These are phyloP conservation scores for Areca catechu DNA, from an alignment of 176 grass and related monocot species.

Conservation along the genomic window DNA sequence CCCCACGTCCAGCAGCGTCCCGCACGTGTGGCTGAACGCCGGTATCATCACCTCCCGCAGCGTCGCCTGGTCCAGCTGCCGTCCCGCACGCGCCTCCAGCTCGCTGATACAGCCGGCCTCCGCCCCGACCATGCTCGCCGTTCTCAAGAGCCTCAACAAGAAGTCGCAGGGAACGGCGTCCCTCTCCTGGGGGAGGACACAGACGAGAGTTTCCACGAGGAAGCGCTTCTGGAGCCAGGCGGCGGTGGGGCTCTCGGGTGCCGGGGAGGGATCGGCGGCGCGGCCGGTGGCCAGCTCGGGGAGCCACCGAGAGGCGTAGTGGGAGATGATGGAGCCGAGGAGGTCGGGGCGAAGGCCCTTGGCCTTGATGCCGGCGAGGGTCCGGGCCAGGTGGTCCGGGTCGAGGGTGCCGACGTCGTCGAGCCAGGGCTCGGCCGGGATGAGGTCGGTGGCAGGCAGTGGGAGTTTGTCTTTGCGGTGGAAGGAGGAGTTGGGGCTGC, in stretches of 20 bases:
- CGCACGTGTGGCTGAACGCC: slow-evolving; percentile 50
- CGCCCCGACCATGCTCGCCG: slow-evolving; percentile 79
- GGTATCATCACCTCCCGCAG: slow-evolving; percentile 86
- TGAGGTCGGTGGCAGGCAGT: too few species aligned
- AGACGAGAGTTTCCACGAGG: slow-evolving; percentile 77
- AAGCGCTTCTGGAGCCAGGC: slow-evolving; percentile 78
- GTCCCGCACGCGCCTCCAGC: slow-evolving; percentile 65
- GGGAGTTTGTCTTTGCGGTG: too few species aligned
- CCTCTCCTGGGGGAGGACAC: slow-evolving; percentile 49
- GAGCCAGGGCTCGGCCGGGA: slow-evolving; percentile 16
- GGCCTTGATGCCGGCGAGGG: slow-evolving; percentile 58
- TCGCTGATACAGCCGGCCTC: slow-evolving; percentile 47
- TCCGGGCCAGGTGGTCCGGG: slow-evolving; percentile 64
- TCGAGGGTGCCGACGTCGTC: slow-evolving; percentile 63
- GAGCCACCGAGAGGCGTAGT: slow-evolving; percentile 88
- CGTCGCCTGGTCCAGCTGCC: slow-evolving; percentile 63
- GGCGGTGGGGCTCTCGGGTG: slow-evolving; percentile 67
- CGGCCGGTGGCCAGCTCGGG: slow-evolving; percentile 59
- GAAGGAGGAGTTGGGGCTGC: too few species aligned
- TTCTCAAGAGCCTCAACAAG: slow-evolving; percentile 59
- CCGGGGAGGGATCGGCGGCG: slow-evolving; percentile 29
- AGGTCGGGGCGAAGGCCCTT: slow-evolving; percentile 50
- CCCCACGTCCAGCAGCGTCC: slow-evolving; percentile 76
- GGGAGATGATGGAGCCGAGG: slow-evolving; percentile 66
- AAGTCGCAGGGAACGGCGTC: slow-evolving; percentile 58